A percentile compares a stretch with the other conserved stretches of the same genome.
phyloP scores from a whole-genome alignment of 2,329 filamentous ascomycete species.

The Ophiostoma populinum region DNA sequence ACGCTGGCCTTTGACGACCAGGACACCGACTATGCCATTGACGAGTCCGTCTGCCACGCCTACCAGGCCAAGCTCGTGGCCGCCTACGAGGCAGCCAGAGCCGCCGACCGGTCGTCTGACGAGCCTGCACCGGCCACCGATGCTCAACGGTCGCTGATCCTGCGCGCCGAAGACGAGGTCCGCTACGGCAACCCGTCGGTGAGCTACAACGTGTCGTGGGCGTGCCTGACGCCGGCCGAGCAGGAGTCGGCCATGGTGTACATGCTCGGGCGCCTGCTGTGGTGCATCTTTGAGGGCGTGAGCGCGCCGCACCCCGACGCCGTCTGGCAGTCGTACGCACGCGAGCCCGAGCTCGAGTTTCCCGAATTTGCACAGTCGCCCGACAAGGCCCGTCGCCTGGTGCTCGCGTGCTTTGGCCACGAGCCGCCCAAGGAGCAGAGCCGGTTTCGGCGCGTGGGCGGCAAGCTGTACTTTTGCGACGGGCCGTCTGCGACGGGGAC shows the following conservation, averaged over 20 bases:
- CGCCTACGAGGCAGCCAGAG: constrained; percentile 18
- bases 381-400: constrained; percentile 6
- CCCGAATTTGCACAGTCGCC: constrained; percentile 24
- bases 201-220: constrained; percentile 41
- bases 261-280: constrained; percentile 43
- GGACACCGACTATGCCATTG: constrained; percentile 20
- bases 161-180: constrained; percentile 8
- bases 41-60: constrained; percentile 20
- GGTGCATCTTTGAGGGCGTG: constrained; percentile 45
- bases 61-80: constrained; percentile 28
- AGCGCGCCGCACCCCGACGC: constrained; percentile 38
- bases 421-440: constrained; percentile 6
- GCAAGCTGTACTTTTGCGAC: constrained; percentile 6
- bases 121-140: no score
- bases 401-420: constrained; percentile 9
- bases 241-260: constrained; percentile 43
- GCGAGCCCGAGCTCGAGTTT: constrained; percentile 38
- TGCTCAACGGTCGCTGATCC: constrained; percentile 2
- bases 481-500: neutral
- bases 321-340: constrained; percentile 41
- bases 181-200: constrained; percentile 29
- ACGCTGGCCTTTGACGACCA: constrained; percentile 30
- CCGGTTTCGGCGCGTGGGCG: constrained; percentile 8
- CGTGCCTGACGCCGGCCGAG: constrained; percentile 30
- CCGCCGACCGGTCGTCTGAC: no score